Evolutionary conservation across 306 rosid species (phyloP).

Genomic region (Cicer pinnatifidum): DNA sequence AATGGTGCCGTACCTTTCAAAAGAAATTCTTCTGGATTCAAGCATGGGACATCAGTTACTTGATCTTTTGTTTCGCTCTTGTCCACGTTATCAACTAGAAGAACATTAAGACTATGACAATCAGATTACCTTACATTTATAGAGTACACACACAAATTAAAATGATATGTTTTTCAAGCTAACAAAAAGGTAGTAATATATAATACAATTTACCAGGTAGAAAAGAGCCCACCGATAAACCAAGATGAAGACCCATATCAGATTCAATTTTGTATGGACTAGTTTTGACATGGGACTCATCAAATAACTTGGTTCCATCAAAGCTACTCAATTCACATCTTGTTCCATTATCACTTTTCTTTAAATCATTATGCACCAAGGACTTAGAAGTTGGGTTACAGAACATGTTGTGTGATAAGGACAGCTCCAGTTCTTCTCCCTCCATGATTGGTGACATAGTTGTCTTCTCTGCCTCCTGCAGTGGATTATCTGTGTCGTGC

Average conservation of each 20-base stretch:
- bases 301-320: constrained; percentile 46
- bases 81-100: constrained; percentile 57
- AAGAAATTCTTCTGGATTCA: constrained; percentile 47
- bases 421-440: constrained; percentile 64
- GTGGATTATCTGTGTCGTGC: constrained; percentile 52
- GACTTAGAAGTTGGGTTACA: constrained; percentile 56
- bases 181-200: constrained; percentile 7
- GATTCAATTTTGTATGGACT: constrained; percentile 58
- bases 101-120: constrained; percentile 47
- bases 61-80: constrained; percentile 50
- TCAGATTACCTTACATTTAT: constrained; percentile 43
- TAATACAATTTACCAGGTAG: constrained; percentile 60
- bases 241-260: constrained; percentile 72
- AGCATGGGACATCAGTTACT: constrained; percentile 49
- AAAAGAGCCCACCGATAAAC: constrained; percentile 71
- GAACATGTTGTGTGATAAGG: constrained; percentile 58
- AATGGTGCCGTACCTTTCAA: constrained; percentile 53
- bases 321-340: constrained; percentile 49
- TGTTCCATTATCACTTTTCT: constrained; percentile 51
- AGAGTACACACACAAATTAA: constrained; percentile 3
- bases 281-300: constrained; percentile 51
- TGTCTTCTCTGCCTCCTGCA: constrained; percentile 44
- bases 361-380: constrained; percentile 48
- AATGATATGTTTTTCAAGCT: constrained; percentile 33
- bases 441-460: constrained; percentile 48